Evolutionary conservation across 2,329 filamentous ascomycete species (phyloP), one percentile per base, ranked within the genome.

Genomic region (Fonsecaea pedrosoi): DNA sequence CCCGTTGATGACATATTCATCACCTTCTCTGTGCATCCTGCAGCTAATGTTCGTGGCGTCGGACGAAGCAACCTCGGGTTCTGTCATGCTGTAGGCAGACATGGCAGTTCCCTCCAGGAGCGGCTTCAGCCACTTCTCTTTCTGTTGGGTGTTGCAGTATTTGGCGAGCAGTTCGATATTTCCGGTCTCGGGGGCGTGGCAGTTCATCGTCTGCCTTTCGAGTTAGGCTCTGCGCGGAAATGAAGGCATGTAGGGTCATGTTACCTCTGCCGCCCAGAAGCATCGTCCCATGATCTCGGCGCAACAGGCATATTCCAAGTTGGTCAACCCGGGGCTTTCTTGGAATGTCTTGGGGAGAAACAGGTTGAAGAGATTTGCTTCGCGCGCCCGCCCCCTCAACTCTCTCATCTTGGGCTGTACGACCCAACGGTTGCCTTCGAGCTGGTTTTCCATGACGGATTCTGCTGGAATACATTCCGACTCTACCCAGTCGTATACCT

Each of bases 281-380:
- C 90, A 93, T 80, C 90, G 92, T 72, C 92, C 92, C 73, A 96
- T 83, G 82, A 90, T 90, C 80, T 96, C 92, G n/a, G 92, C 92
- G 91, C 96, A 96, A 72, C 96, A 83, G 15, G 91, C 92, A 76
- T 96, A 96, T 80, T 96, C 92, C 71, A 96, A 83, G 79, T 95
- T 96, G 64, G 89, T 91, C 81, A 91, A 94, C 57, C 92, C 92
- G 9, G 92, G 91, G 1, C 90, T 92, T 80, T 95, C 91, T 79
- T 90, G 91, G 84, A 95, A 96, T 81, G 95, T 91, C 70, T 89
- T 91, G 68, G 92, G 91, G 69, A 96, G 79, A 83, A 96, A 96
- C 86, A 96, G 89, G 80, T 96, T 96, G 92, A 92, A 96, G 38
- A 96, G 83, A 1, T 92, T 92, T 32, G 93, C 84, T 70, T 88